Conservation (phyloP, 169 alveolate species). For the Cryptosporidium tyzzeri region DNA sequence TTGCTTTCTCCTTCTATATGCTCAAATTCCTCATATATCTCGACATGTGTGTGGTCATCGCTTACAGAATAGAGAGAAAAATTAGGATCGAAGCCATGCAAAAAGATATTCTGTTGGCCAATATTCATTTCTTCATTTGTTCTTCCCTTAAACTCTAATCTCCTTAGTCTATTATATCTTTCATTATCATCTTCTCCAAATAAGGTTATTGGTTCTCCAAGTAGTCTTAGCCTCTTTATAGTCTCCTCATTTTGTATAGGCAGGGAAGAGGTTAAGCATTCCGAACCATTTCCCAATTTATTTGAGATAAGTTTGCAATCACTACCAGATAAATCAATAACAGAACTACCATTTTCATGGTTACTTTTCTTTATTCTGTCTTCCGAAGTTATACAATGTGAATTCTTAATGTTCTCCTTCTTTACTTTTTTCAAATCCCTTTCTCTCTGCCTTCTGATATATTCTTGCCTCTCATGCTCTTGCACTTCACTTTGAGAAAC, state of each 20-base stretch:
- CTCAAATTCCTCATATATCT: slow-evolving; percentile 77
- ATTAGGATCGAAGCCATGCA: slow-evolving; percentile 60
- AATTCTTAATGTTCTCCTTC: background rate
- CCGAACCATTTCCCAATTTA: background rate
- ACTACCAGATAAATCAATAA: background rate
- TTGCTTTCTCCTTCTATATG: slow-evolving; percentile 78
- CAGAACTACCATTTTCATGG: background rate
- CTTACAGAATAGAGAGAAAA: slow-evolving; percentile 78
- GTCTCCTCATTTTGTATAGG: slow-evolving; percentile 75
- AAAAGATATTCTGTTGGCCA: slow-evolving; percentile 63
- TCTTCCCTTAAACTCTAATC: slow-evolving; percentile 68
- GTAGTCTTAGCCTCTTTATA: slow-evolving; percentile 77
- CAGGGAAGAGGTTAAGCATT: background rate
- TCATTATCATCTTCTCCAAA: slow-evolving; percentile 84
- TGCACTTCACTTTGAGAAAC: slow-evolving; percentile 32
- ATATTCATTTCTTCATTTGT: slow-evolving; percentile 71
- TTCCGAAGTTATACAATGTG: background rate
- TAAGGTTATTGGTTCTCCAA: slow-evolving; percentile 82
- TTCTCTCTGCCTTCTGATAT: slow-evolving; percentile 32
- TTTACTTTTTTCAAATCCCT: slow-evolving; percentile 15
- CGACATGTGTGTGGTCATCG: slow-evolving; percentile 76
- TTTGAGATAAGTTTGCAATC: background rate
- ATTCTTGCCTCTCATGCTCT: slow-evolving; percentile 23
- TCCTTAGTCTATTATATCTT: slow-evolving; percentile 79
- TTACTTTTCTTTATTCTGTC: background rate